Evolutionary conservation across 805 yeast genomes (phyloP).

Genomic region (Suhomyces tanzawaensis): DNA sequence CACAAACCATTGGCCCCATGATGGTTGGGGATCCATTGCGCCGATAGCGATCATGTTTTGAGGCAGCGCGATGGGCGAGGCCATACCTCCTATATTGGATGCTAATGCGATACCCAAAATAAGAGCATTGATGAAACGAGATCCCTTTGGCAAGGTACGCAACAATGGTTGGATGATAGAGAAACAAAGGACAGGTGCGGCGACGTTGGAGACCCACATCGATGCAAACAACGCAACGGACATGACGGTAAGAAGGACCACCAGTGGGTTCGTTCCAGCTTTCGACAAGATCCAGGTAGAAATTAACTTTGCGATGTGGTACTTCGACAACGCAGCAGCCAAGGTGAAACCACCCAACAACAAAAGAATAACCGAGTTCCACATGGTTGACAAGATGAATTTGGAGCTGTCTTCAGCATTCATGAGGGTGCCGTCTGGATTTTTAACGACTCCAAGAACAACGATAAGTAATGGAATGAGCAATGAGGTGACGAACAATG

Average conservation of each 20-base stretch:
- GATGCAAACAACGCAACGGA: constrained; percentile 50
- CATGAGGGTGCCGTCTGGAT: constrained; percentile 48
- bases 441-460: constrained; percentile 63
- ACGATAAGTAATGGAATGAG: constrained; percentile 81
- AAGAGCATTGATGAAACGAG: constrained; percentile 39
- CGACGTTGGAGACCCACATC: constrained; percentile 59
- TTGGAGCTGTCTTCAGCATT: constrained; percentile 40
- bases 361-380: constrained; percentile 52
- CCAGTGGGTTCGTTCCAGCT: constrained; percentile 52
- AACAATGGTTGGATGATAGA: constrained; percentile 50
- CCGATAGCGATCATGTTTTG: constrained; percentile 56
- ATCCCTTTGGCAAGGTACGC: constrained; percentile 42
- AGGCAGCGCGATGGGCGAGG: constrained; percentile 54
- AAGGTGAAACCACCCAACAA: constrained; percentile 54
- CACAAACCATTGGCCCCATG: constrained; percentile 59
- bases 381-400: constrained; percentile 48
- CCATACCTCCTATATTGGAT: constrained; percentile 54
- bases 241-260: constrained; percentile 49
- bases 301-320: constrained; percentile 49
- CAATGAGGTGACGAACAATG: constrained; percentile 85
- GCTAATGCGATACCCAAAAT: constrained; percentile 50
- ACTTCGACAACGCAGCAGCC: constrained; percentile 55
- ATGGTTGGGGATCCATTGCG: constrained; percentile 50
- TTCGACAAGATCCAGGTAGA: constrained; percentile 47
- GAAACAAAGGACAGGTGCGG: constrained; percentile 54